These are phyloP conservation scores for Claviceps sp. DNA, from an alignment of 2,329 filamentous ascomycete genomes.

Conservation along the genomic window DNA sequence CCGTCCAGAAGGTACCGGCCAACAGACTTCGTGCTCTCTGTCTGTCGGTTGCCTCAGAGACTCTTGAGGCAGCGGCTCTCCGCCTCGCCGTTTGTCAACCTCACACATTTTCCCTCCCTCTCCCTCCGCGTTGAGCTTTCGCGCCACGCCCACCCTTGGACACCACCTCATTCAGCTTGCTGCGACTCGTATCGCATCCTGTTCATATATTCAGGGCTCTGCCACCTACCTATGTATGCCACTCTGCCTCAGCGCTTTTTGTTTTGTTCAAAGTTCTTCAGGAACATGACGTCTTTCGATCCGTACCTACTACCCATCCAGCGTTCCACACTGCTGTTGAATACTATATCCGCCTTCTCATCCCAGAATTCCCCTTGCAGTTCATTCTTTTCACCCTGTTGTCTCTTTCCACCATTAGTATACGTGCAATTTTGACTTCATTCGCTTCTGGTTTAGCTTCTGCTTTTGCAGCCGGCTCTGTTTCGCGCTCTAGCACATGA, in stretches of 20 bases:
- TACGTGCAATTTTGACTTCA: neutral
- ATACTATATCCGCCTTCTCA: neutral
- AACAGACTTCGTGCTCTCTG: neutral
- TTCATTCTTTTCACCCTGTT: neutral
- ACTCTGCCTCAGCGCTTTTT: constrained; percentile 11
- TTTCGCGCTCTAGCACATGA: constrained; percentile 12
- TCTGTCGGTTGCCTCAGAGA: neutral
- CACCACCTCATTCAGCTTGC: constrained; percentile 22
- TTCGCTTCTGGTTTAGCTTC: neutral
- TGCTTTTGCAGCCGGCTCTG: neutral
- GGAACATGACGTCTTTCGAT: neutral
- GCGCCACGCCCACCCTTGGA: constrained; percentile 4
- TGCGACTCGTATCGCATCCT: constrained; percentile 1
- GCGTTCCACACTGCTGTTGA: neutral
- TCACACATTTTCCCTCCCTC: neutral
- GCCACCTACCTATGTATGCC: constrained; percentile 13
- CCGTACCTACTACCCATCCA: neutral
- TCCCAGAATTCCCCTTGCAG: constrained; percentile 1
- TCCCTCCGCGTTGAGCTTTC: neutral
- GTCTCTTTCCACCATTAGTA: neutral
- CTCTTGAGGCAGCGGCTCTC: neutral
- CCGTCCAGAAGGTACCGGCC: constrained; percentile 7
- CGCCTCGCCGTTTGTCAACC: neutral
- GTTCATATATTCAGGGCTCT: neutral
- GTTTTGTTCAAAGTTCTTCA: constrained; percentile 6